Base-by-base conservation (phyloP, 305 asterid genomes). In the Fraxinus greggii region DNA sequence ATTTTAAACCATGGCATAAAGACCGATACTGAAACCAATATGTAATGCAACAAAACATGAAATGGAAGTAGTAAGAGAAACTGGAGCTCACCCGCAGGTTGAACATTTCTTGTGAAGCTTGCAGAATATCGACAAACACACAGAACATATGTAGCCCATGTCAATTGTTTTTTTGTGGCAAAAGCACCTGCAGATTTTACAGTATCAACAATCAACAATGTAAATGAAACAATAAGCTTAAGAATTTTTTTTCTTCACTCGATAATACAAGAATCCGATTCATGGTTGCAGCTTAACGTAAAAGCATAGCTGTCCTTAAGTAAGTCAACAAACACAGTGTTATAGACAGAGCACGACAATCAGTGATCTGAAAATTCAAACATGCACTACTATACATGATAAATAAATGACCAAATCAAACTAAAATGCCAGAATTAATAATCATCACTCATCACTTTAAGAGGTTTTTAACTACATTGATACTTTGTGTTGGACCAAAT, bases 141-240 rank as follows among this genome's bases (percentile, higher is more conserved):
- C 99, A 2, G 97, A 95, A 86, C 98, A 95, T 83, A 95, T 95
- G 87, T 83, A 94, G 86, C 97, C 98, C 97, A 92, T 91, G 83
- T 93, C 98, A 13, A 92, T 94, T 54, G 97, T 94, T 81, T 84
- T 92, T 81, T 95, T 92, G 94, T 94, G 99, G 94, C 97, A 95
- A 87, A 95, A 95, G 83, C 99, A 95, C 90, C 98, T 95, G 91
- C 84, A 87, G 35, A 79, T 82, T 83, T 28, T 67, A 28, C 38
- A 29, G 23, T 12, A 65, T 28, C 31, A 65, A 65, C 32, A 19
- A 63, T 63, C 32, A 24, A 63, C 33, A 65, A 65, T 65, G 29
- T 65, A 10, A 65, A 65, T 51, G 8, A 17, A 51, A 51, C 61
- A 56, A 56, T 56, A 56, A 65, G 8, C 15, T 17, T 28, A 28